These are phyloP conservation scores for Actinomucor elegans DNA, from an alignment of 371 early-diverging fungal species.

Conservation along the genomic window DNA sequence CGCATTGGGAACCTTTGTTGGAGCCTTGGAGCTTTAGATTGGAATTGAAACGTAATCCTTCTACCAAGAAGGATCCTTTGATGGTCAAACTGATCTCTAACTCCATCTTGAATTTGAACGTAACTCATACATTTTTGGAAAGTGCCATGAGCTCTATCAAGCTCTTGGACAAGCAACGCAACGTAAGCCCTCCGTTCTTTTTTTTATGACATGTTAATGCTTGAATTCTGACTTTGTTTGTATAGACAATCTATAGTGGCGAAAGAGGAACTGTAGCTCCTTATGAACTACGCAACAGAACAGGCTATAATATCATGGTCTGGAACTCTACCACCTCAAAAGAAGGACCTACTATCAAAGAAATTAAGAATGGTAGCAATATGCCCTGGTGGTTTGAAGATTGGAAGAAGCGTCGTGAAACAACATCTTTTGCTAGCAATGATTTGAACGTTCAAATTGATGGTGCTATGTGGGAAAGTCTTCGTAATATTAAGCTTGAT, in stretches of 20 bases:
- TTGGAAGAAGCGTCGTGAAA: conserved; percentile 89
- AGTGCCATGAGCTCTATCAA: conserved; percentile 69
- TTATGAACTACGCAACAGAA: conserved; percentile 84
- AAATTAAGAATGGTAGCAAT: conserved; percentile 71
- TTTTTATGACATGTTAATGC: not conserved
- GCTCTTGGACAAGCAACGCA: conserved; percentile 43
- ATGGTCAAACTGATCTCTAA: conserved; percentile 69
- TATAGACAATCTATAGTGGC: conserved; percentile 33
- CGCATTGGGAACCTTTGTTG: conserved; percentile 97
- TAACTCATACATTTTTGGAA: conserved; percentile 87
- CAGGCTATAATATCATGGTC: conserved; percentile 86
- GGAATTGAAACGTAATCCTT: conserved; percentile 34
- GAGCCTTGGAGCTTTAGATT: conserved; percentile 87
- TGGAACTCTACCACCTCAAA: conserved; percentile 75
- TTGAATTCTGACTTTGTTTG: not conserved
- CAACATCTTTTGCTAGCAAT: conserved; percentile 48
- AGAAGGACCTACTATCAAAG: conserved; percentile 65
- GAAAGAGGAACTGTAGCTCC: conserved; percentile 64
- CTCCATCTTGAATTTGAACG: conserved; percentile 83
- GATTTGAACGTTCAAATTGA: conserved; percentile 83
- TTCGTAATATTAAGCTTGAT: conserved; percentile 87
- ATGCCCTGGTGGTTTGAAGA: conserved; percentile 95
- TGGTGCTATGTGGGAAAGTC: conserved; percentile 87
- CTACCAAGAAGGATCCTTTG: conserved; percentile 22
- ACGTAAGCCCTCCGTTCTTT: conserved; percentile 8